These are phyloP conservation scores for Mariannaea sp. DNA, from an alignment of 2,329 filamentous ascomycete genomes.

Conservation along the genomic window DNA sequence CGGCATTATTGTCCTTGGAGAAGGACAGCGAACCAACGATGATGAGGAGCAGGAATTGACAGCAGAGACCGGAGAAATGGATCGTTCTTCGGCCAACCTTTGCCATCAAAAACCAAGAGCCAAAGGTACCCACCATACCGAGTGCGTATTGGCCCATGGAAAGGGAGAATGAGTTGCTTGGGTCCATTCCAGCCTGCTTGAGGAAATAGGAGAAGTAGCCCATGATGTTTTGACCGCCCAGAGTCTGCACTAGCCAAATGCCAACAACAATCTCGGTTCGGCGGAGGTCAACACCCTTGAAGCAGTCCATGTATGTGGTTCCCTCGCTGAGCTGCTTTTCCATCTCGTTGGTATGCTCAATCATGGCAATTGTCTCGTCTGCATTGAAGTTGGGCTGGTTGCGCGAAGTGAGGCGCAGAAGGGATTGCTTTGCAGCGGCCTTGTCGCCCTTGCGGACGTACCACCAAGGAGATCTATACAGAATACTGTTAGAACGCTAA, in stretches of 20 bases:
- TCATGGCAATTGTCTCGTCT: constrained; percentile 57
- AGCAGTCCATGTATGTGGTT: constrained; percentile 55
- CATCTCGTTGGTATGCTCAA: constrained; percentile 57
- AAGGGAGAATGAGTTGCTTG: constrained; percentile 50
- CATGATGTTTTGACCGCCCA: constrained; percentile 55
- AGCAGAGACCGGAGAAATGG: constrained; percentile 52
- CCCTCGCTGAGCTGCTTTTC: constrained; percentile 51
- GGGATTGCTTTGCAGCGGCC: constrained; percentile 47
- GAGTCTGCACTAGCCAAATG: constrained; percentile 55
- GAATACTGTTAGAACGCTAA: constrained; percentile 1
- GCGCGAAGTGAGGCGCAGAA: constrained; percentile 48
- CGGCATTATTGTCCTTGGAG: constrained; percentile 39
- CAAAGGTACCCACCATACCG: constrained; percentile 55
- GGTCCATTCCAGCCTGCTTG: constrained; percentile 51
- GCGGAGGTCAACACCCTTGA: constrained; percentile 56
- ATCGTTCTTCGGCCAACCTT: constrained; percentile 56
- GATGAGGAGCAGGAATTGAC: constrained; percentile 47
- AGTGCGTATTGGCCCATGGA: constrained; percentile 55
- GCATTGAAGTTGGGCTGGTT: constrained; percentile 48
- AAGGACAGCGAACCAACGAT: constrained; percentile 49
- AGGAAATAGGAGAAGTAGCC: constrained; percentile 54
- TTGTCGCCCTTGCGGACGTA: constrained; percentile 50
- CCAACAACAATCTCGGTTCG: constrained; percentile 58
- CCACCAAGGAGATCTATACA: constrained; percentile 56
- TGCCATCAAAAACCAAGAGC: constrained; percentile 56